Evolutionary conservation across 768 basidiomycete genomes (phyloP).

Genomic region (Suillus alpinus): DNA sequence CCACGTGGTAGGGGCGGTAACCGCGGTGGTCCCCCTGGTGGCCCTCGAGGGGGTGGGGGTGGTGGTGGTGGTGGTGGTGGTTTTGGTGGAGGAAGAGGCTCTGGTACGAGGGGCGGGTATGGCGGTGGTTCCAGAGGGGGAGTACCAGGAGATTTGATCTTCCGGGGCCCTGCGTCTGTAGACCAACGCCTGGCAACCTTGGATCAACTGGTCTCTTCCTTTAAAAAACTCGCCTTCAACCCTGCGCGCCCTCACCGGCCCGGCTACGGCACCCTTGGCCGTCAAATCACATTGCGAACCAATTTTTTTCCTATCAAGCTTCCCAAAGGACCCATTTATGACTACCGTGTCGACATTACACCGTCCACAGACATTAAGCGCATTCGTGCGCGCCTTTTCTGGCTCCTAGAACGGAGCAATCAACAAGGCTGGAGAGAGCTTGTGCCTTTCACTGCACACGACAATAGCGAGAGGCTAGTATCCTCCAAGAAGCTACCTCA

Average conservation of each 20-base stretch:
- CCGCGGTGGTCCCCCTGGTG: slow-evolving; percentile 13
- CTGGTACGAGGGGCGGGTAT: slow-evolving; percentile 20
- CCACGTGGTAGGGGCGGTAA: slow-evolving; percentile 14
- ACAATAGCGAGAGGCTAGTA: slow-evolving; percentile 41
- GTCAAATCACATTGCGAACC: slow-evolving; percentile 39
- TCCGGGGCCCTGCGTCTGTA: slow-evolving; percentile 30
- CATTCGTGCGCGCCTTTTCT: slow-evolving; percentile 39
- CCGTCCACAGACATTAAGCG: slow-evolving; percentile 36
- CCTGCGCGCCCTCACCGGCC: slow-evolving; percentile 44
- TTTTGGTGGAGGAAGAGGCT: slow-evolving; percentile 15
- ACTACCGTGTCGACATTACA: slow-evolving; percentile 41
- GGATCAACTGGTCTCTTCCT: slow-evolving; percentile 25
- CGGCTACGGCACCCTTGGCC: slow-evolving; percentile 43
- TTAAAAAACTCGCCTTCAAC: slow-evolving; percentile 28
- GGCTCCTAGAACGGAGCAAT: slow-evolving; percentile 38
- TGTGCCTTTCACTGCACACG: slow-evolving; percentile 37
- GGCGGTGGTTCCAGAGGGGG: slow-evolving; percentile 26
- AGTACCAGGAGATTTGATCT: slow-evolving; percentile 24
- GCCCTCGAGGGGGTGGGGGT: slow-evolving; percentile 14
- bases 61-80: slow-evolving; percentile 7
- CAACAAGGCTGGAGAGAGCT: slow-evolving; percentile 37
- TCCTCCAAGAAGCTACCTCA: slow-evolving; percentile 37
- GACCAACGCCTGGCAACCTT: slow-evolving; percentile 30
- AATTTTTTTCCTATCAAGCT: slow-evolving; percentile 50
- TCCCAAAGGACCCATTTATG: slow-evolving; percentile 39